These are phyloP conservation scores for Solanum rostratum DNA, from an alignment of 257 asterid genomes.

Conservation along the genomic window DNA sequence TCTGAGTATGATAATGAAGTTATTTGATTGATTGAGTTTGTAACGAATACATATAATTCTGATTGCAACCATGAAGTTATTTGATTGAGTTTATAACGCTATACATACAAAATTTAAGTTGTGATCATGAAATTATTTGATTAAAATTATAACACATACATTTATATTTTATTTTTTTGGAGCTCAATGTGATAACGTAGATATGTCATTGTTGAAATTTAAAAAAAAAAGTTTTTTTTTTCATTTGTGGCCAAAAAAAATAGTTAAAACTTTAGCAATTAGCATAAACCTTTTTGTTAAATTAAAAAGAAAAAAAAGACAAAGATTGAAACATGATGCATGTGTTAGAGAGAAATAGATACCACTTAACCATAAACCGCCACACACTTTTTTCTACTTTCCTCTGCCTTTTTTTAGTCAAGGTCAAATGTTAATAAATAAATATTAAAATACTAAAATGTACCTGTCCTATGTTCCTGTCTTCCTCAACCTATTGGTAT, in stretches of 20 bases:
- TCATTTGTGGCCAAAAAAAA: not conserved
- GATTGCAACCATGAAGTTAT: too few relatives aligned
- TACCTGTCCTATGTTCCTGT: not conserved
- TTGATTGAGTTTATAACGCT: too few relatives aligned
- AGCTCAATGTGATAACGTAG: too few relatives aligned
- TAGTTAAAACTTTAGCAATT: not conserved
- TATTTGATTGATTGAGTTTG: too few relatives aligned
- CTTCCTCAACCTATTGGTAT: not conserved
- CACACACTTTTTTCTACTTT: not conserved
- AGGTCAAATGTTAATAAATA: not conserved
- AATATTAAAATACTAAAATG: not conserved
- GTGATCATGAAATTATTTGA: too few relatives aligned
- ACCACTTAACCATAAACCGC: constrained; percentile 6
- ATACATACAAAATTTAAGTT: too few relatives aligned
- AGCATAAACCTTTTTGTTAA: not conserved
- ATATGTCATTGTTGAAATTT: too few relatives aligned
- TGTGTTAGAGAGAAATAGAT: not conserved
- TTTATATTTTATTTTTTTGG: too few relatives aligned
- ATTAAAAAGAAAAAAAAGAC: not conserved
- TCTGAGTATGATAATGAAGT: too few relatives aligned
- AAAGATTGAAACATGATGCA: not conserved
- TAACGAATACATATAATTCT: too few relatives aligned
- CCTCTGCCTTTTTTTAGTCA: not conserved
- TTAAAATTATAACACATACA: too few relatives aligned
- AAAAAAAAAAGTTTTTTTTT: not conserved